These are phyloP conservation scores for Colletotrichum echinochloae DNA, from an alignment of 2,329 filamentous ascomycete species.

Conservation along the genomic window DNA sequence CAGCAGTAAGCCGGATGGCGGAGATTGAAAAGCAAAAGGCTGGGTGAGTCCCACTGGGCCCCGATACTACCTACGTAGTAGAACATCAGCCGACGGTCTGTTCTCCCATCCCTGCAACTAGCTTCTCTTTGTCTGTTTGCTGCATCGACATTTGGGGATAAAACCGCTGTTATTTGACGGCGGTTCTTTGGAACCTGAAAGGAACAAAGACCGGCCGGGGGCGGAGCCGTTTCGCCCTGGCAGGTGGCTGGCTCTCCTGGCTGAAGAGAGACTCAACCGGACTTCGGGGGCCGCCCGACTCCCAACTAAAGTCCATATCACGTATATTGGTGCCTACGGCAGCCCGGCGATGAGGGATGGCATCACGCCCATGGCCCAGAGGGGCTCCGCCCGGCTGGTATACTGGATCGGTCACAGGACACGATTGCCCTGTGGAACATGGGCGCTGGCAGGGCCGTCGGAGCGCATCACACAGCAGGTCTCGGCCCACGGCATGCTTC, in stretches of 20 bases:
- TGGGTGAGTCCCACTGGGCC: too few relatives aligned
- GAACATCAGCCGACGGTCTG: slow-evolving; percentile 22
- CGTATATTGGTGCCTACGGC: background rate
- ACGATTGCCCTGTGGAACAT: background rate
- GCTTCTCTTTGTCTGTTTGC: background rate
- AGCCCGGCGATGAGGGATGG: background rate
- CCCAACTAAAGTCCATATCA: background rate
- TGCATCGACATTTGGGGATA: background rate
- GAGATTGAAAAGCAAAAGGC: too few relatives aligned
- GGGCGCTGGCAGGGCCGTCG: background rate
- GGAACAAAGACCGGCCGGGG: background rate
- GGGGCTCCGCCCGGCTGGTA: background rate
- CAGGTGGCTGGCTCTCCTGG: background rate
- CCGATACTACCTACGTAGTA: too few relatives aligned
- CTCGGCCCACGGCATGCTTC: background rate
- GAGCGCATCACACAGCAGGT: background rate
- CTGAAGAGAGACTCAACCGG: background rate
- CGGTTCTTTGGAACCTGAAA: background rate
- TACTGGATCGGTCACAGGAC: background rate
- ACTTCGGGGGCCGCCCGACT: background rate
- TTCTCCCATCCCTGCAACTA: background rate
- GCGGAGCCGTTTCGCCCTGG: background rate
- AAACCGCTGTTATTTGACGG: background rate
- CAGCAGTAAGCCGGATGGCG: background rate
- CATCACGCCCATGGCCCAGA: background rate